These are phyloP conservation scores for Filobasidium wieringae DNA, from an alignment of 768 basidiomycete species.

Conservation along the genomic window DNA sequence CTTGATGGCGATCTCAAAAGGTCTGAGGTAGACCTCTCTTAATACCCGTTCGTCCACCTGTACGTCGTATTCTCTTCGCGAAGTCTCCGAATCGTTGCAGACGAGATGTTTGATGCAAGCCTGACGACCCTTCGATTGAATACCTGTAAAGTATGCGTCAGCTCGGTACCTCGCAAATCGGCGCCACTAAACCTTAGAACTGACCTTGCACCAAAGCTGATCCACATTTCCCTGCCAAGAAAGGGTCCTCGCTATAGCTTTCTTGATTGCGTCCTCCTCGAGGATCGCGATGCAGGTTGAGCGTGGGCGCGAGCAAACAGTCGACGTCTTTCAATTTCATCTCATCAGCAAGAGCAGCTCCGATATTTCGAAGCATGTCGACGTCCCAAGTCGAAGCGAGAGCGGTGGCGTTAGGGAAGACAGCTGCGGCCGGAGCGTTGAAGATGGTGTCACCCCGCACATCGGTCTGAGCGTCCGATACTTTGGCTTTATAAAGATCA, in stretches of 20 bases:
- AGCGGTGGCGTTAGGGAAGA: constrained; percentile 3
- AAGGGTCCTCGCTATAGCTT: constrained; percentile 49
- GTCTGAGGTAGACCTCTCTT: constrained; percentile 54
- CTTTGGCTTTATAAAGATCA: constrained; percentile 7
- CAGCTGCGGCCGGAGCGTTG: constrained; percentile 1
- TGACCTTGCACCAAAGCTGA: constrained; percentile 1
- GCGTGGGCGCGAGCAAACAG: constrained; percentile 50
- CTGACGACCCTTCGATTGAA: constrained; percentile 65
- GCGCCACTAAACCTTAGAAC: neutral
- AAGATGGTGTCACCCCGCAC: constrained; percentile 8
- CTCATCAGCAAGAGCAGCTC: constrained; percentile 1
- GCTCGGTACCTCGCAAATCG: constrained; percentile 61
- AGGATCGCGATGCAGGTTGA: constrained; percentile 55
- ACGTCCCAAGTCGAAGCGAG: constrained; percentile 7
- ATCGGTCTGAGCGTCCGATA: constrained; percentile 9
- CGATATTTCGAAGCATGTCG: neutral
- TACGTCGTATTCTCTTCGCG: constrained; percentile 29
- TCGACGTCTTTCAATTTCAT: constrained; percentile 5
- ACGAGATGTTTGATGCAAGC: constrained; percentile 72
- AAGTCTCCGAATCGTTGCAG: constrained; percentile 72
- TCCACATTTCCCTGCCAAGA: constrained; percentile 24
- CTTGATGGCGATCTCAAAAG: constrained; percentile 49
- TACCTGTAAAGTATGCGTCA: constrained; percentile 61
- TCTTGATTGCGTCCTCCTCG: constrained; percentile 46
- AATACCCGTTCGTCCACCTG: constrained; percentile 45